Base-by-base conservation (phyloP, 768 basidiomycete genomes). In the Boletales sp. region DNA sequence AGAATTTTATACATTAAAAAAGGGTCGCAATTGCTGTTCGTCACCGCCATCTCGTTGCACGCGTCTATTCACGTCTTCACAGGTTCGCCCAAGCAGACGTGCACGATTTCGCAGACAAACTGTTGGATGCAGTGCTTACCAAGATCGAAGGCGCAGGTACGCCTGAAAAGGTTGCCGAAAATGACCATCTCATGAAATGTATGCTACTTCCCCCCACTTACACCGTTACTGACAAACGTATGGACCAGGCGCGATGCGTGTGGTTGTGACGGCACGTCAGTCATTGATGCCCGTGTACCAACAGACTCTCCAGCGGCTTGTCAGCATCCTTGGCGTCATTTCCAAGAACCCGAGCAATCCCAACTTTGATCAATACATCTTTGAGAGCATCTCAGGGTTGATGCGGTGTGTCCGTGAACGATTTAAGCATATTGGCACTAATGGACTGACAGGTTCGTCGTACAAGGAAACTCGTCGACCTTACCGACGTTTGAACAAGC, bases 111-210 rank as follows among this genome's bases (percentile, higher is more conserved):
- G 90, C 93, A n/a, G 74, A 81, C 14, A 76, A 79, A 40, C 76
- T 96, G 51, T 69, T 92, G 21, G 71, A 80, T 51, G 84, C 84
- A 4, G 74, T 97, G 5, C 75, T 99, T 55, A 68, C 70, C 36
- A 92, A 87, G 67, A 88, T 96, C 39, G 91, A 94, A 66, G 70
- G 73, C 37, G 87, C 83, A 7, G 78, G 76, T 3, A 87, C 87
- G 4, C 84, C 96, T 0, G 90, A 96, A 65, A 94, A 95, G 72
- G 82, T 95, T 31, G 92, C 95, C 0, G 94, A 97, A 66, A 99
- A 99, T 58, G 95, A 98, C 67, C 89, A 96, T 67, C 72, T 98
- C 42, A 99, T 97, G 94, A 94, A 91, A 75, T 94, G 95, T 94
- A 56, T 41, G 84, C 69, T 25, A 0, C 6, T 6, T 14, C 3